Evolutionary conservation across 2,329 filamentous ascomycete genomes (phyloP).

Genomic region (Penicillium thymicola): DNA sequence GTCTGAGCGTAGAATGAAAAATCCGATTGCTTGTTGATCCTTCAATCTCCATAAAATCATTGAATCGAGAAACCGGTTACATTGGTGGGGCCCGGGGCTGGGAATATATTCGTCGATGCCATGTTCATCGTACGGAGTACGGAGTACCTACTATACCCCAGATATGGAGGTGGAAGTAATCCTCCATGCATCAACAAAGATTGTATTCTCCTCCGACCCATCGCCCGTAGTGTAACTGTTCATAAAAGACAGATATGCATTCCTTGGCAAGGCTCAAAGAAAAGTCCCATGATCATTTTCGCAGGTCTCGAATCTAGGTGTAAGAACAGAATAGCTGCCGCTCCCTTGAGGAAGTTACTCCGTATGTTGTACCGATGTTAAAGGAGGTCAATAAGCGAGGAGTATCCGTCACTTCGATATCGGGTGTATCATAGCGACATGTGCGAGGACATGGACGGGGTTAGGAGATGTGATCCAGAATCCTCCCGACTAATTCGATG

Average conservation of each 20-base stretch:
- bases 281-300: background rate
- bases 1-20: background rate
- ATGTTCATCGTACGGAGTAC: background rate
- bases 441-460: background rate
- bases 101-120: background rate
- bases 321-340: too few relatives aligned
- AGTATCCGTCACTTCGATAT: background rate
- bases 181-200: background rate
- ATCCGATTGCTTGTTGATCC: background rate
- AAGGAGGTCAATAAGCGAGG: background rate
- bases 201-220: background rate
- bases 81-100: background rate
- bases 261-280: background rate
- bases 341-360: background rate
- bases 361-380: background rate
- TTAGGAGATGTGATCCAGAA: background rate
- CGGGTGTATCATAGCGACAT: background rate
- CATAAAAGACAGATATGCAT: background rate
- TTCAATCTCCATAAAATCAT: background rate
- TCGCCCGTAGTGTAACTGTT: background rate
- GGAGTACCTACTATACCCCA: background rate
- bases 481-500: background rate
- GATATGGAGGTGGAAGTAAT: background rate
- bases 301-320: background rate
- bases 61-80: background rate